These are phyloP conservation scores for Cornus kousa DNA, from an alignment of 148 eudicot genomes.

Conservation along the genomic window DNA sequence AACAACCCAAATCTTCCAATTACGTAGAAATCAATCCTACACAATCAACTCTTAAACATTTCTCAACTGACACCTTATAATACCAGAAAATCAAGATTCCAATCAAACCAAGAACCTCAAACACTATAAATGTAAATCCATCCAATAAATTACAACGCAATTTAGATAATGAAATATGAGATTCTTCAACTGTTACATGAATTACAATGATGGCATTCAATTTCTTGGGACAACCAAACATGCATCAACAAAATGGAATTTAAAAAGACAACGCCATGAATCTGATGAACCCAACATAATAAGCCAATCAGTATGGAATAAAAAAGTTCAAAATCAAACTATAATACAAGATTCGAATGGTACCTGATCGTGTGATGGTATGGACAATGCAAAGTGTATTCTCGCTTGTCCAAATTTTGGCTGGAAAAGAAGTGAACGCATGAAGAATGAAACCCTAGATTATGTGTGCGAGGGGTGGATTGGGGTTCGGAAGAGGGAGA, in stretches of 20 bases:
- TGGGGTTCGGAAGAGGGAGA: too few species aligned
- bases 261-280: not conserved
- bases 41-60: not conserved
- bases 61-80: not conserved
- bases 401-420: too few species aligned
- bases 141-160: not conserved
- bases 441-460: not conserved
- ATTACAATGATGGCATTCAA: not conserved
- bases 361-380: not conserved
- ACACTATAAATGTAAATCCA: too few species aligned
- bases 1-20: not conserved
- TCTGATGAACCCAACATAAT: not conserved
- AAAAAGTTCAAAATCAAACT: not conserved
- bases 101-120: too few species aligned
- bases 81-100: not conserved
- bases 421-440: not conserved
- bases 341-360: not conserved
- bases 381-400: not conserved
- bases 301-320: too few species aligned
- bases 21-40: too few species aligned
- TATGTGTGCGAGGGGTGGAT: too few species aligned
- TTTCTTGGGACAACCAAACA: not conserved
- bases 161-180: not conserved
- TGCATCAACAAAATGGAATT: not conserved
- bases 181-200: too few species aligned